Evolutionary conservation across 345 rosid species (phyloP).

Genomic region (Aethionema arabicum): DNA sequence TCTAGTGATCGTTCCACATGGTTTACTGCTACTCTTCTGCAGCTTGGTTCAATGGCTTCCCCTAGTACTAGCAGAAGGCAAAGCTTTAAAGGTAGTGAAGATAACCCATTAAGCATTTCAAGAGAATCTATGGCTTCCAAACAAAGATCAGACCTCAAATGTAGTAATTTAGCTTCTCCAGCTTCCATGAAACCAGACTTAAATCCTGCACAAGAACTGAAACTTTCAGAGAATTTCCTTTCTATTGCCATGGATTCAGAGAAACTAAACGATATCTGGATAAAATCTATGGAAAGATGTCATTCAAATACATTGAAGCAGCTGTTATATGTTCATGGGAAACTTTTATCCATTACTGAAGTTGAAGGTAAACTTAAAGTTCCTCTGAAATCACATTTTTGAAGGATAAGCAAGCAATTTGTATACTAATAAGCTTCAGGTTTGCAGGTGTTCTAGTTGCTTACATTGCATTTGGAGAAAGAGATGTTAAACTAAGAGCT

Average conservation of each 20-base stretch:
- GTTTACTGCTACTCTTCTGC: constrained; percentile 88
- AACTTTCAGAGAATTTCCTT: constrained; percentile 36
- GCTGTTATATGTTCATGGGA: constrained; percentile 69
- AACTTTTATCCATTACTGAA: constrained; percentile 74
- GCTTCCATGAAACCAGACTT: constrained; percentile 48
- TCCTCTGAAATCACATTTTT: not conserved
- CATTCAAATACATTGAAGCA: constrained; percentile 91
- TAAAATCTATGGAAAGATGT: constrained; percentile 71
- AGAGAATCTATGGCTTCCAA: constrained; percentile 55
- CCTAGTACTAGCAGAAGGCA: constrained; percentile 81
- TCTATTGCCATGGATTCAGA: constrained; percentile 48
- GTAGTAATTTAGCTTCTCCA: constrained; percentile 51
- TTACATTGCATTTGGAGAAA: constrained; percentile 68
- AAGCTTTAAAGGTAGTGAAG: constrained; percentile 74
- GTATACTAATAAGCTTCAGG: constrained; percentile 9
- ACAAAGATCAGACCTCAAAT: constrained; percentile 48
- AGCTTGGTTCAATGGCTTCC: constrained; percentile 85
- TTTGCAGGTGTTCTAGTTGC: constrained; percentile 75
- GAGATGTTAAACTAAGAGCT: constrained; percentile 68
- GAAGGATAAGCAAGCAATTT: not conserved
- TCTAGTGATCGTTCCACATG: constrained; percentile 91
- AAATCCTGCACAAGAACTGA: constrained; percentile 42
- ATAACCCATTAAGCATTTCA: constrained; percentile 65
- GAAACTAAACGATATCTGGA: constrained; percentile 70
- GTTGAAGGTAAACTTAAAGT: constrained; percentile 55